phyloP scores from a whole-genome alignment of 441 rosid genomes.

The Pelargonium fulgidum region DNA sequence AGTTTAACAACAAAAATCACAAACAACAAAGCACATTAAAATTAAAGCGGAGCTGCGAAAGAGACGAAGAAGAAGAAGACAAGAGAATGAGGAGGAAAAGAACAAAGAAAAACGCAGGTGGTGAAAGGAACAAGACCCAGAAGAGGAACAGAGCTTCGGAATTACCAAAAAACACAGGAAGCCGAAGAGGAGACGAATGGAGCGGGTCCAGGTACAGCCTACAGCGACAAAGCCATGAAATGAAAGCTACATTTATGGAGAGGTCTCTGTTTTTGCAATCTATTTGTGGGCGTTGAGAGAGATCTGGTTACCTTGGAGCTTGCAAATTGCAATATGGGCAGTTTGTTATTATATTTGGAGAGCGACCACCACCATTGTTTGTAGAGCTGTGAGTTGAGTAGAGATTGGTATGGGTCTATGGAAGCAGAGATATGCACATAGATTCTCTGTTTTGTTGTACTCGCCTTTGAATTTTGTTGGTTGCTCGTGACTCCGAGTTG shows the following conservation, averaged over 20 bases:
- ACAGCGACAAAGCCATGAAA: conserved; percentile 20
- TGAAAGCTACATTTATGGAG: conserved; percentile 27
- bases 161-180: conserved; percentile 23
- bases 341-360: neutral
- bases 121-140: conserved; percentile 29
- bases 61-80: conserved; percentile 27
- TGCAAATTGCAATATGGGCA: neutral
- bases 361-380: neutral
- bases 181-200: conserved; percentile 7
- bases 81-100: conserved; percentile 8
- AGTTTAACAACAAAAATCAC: neutral
- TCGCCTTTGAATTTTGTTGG: no score
- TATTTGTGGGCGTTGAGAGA: conserved; percentile 1
- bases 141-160: conserved; percentile 30
- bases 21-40: conserved; percentile 5
- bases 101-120: conserved; percentile 12
- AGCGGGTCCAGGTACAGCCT: neutral
- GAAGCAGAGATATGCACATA: neutral
- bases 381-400: neutral
- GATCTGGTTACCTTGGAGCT: neutral
- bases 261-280: neutral
- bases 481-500: no score
- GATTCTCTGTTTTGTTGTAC: neutral
- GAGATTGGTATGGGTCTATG: neutral
- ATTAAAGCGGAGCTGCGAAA: conserved; percentile 16